Conservation (phyloP, 352 stramenopile genomes). For the Phytophthora cryptogea region DNA sequence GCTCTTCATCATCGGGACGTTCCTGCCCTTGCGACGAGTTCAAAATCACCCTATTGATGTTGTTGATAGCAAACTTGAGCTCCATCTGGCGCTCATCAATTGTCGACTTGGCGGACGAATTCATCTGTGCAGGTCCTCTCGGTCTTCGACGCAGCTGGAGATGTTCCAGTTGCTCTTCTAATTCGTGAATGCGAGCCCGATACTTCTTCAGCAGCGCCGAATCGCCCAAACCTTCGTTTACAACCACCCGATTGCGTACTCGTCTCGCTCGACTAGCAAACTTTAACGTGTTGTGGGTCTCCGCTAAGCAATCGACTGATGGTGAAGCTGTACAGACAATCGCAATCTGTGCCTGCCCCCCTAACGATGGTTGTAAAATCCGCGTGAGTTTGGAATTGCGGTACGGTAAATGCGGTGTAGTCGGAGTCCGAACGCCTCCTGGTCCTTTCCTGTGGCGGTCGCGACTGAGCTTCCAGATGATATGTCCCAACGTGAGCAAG, state of each 20-base stretch:
- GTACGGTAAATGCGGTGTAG: slow-evolving; percentile 92
- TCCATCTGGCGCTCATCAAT: slow-evolving; percentile 69
- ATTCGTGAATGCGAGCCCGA: slow-evolving; percentile 59
- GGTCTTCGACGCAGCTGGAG: slow-evolving; percentile 53
- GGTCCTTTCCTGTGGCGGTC: slow-evolving; percentile 35
- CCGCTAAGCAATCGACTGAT: slow-evolving; percentile 92
- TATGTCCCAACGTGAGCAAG: slow-evolving; percentile 92
- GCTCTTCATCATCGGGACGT: slow-evolving; percentile 32
- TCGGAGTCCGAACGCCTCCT: slow-evolving; percentile 16
- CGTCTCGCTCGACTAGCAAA: slow-evolving; percentile 94
- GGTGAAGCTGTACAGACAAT: slow-evolving; percentile 96
- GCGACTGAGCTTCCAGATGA: slow-evolving; percentile 93
- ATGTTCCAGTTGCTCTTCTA: slow-evolving; percentile 67
- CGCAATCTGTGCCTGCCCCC: slow-evolving; percentile 96
- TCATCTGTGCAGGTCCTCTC: slow-evolving; percentile 14
- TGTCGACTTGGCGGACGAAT: slow-evolving; percentile 29
- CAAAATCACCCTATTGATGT: slow-evolving; percentile 80
- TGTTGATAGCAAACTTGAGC: slow-evolving; percentile 80
- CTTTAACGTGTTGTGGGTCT: slow-evolving; percentile 96
- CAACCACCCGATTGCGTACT: slow-evolving; percentile 90
- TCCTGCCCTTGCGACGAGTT: slow-evolving; percentile 57
- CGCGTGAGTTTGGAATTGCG: slow-evolving; percentile 98
- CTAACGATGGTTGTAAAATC: slow-evolving; percentile 96
- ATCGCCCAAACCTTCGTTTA: slow-evolving; percentile 88
- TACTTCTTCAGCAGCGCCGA: slow-evolving; percentile 73